Base-by-base conservation (phyloP, 108 stramenopile species). In the Craspedostauros australis region DNA sequence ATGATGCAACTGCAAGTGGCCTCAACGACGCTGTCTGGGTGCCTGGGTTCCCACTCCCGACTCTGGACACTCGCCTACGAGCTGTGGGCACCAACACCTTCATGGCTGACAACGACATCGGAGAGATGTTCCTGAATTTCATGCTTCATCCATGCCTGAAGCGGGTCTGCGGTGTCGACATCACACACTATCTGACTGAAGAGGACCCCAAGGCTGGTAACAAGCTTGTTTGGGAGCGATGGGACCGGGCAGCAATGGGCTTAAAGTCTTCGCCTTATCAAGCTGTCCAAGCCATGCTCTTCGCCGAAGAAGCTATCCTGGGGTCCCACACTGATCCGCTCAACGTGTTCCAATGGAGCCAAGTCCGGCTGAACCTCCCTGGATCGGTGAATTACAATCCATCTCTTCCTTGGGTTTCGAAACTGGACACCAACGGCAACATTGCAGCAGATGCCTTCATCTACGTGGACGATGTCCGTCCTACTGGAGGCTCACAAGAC, bases 101-200 rank as follows among this genome's bases (percentile, higher is more conserved):
- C 38, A 39, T 61, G 50, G 60, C 18, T n/a, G 44, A 63, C 43
- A 23, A 46, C 4, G 66, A 78, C 54, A 23, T 67, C 26, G 73
- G 69, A 0, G 73, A 79, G 27, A 66, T 65, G 68, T 79, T 79
- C 42, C 43, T 60, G 0, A 79, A 74, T 27, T 70, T 65, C 29
- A 20, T 24, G 19, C 39, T 73, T 5, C 57, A 57, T 39, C 31
- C 18, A 20, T 16, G 29, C 0, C 5, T 57, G 9, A 18, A 19
- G 15, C 14, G 29, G 11, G 24, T 18, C 11, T 27, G 29, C 14
- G 61, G 61, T 20, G 41, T 62, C 18, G 61, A 62, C 39, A 14
- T 62, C 11, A 27, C 61, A 5, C 28, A 29, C 6, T 50, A 29
- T 0, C 31, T 47, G 40, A n/a, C n/a, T n/a, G 41, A 24, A 21